Evolutionary conservation across 306 rosid genomes (phyloP).

Genomic region (Lupinus albus): DNA sequence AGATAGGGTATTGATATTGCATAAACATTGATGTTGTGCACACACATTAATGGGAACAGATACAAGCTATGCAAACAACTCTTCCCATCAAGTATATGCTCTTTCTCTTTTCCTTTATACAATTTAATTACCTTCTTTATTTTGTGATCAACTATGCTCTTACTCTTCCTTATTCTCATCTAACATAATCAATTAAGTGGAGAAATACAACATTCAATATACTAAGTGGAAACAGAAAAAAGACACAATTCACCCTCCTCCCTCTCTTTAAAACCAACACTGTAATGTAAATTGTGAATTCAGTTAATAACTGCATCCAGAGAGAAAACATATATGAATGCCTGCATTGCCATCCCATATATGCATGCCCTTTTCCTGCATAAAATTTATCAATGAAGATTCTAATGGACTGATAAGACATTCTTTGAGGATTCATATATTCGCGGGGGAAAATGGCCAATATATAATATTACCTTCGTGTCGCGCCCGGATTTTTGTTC

Average conservation of each 20-base stretch:
- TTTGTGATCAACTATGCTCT: too few species aligned
- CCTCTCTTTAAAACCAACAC: conserved; percentile 82
- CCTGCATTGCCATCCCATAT: conserved; percentile 96
- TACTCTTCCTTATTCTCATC: too few species aligned
- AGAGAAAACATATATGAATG: conserved; percentile 17
- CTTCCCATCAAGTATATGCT: conserved; percentile 25
- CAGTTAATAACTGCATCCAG: conserved; percentile 35
- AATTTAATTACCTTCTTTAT: too few species aligned
- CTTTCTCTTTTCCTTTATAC: neutral
- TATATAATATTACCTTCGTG: conserved; percentile 82
- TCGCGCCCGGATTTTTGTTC: too few species aligned
- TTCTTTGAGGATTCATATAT: too few species aligned
- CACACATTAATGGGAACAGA: conserved; percentile 31
- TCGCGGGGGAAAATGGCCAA: too few species aligned
- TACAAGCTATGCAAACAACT: conserved; percentile 40
- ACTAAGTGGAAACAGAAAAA: too few species aligned
- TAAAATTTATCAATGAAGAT: conserved; percentile 4
- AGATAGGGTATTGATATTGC: too few species aligned
- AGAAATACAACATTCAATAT: too few species aligned
- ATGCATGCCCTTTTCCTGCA: conserved; percentile 80
- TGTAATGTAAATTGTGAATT: conserved; percentile 43
- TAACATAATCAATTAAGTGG: too few species aligned
- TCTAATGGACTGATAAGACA: conserved; percentile 26
- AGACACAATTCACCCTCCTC: conserved; percentile 64
- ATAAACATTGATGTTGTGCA: too few species aligned